A percentile compares a stretch with the other conserved stretches of the same genome.
Evolutionary conservation across 1,284 basidiomycete species (phyloP).

Genomic region (Phaffia rhodozyma): DNA sequence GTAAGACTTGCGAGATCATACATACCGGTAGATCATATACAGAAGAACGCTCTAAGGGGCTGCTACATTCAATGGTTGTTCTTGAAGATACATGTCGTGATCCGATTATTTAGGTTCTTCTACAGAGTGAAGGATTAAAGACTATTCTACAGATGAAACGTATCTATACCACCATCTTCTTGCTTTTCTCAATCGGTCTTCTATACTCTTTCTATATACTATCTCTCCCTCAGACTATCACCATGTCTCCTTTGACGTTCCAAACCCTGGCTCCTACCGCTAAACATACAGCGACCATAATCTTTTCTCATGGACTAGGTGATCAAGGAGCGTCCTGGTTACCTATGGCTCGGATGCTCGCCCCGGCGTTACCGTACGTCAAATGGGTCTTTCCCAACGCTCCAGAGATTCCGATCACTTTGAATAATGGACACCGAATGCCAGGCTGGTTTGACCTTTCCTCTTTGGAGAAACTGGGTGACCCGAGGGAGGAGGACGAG

Average conservation of each 20-base stretch:
- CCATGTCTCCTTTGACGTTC: conserved; percentile 10
- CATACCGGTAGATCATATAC: too few species aligned
- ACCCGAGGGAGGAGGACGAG: conserved; percentile 52
- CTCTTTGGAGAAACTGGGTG: conserved; percentile 48
- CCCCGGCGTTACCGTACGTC: conserved; percentile 50
- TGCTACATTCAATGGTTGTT: too few species aligned
- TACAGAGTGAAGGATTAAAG: too few species aligned
- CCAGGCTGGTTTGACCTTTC: conserved; percentile 50
- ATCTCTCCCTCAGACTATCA: not conserved
- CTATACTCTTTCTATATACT: not conserved
- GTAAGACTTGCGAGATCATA: too few species aligned
- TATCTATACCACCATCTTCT: too few species aligned
- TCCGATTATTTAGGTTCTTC: too few species aligned
- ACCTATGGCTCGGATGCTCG: conserved; percentile 57
- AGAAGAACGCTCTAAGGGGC: too few species aligned
- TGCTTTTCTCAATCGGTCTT: too few species aligned
- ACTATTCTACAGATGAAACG: too few species aligned
- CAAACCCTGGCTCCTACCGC: conserved; percentile 20
- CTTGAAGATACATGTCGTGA: too few species aligned
- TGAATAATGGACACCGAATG: conserved; percentile 28
- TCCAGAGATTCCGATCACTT: conserved; percentile 39
- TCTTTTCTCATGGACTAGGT: conserved; percentile 62
- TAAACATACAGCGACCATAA: conserved; percentile 72
- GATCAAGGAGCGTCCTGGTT: conserved; percentile 33
- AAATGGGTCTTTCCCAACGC: conserved; percentile 23